A percentile compares a stretch with the other conserved stretches of the same genome.
Conservation (phyloP, 768 basidiomycete genomes). For the Phaffia australis region DNA sequence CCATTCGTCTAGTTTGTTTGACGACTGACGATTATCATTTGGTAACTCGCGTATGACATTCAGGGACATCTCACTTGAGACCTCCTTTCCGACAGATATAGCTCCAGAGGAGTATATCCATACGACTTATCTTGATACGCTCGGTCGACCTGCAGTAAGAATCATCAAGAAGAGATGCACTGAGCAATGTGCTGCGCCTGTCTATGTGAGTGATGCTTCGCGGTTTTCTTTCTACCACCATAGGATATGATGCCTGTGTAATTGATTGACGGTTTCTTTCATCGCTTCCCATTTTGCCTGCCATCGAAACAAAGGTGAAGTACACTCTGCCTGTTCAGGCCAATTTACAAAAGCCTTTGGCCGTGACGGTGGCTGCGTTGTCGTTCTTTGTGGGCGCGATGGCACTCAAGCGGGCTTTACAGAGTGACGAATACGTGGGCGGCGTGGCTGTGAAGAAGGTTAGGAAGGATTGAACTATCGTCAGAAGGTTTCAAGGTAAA, state of each 20-base stretch:
- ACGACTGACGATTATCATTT: constrained; percentile 20
- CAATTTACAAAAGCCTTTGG: constrained; percentile 76
- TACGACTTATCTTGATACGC: constrained; percentile 81
- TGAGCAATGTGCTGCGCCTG: constrained; percentile 59
- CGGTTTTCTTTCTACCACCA: constrained; percentile 5
- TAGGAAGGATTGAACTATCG: too few species aligned
- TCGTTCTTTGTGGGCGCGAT: constrained; percentile 48
- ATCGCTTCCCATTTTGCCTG: not conserved
- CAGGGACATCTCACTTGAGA: constrained; percentile 64
- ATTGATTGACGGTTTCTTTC: constrained; percentile 19
- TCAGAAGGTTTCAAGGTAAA: too few species aligned
- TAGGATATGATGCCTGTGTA: not conserved
- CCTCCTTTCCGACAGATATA: constrained; percentile 62
- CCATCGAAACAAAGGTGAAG: constrained; percentile 52
- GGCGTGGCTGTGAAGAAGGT: too few species aligned
- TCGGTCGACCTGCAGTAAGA: constrained; percentile 67
- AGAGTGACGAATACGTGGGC: too few species aligned
- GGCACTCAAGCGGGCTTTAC: too few species aligned
- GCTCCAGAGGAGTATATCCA: constrained; percentile 55
- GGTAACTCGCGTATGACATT: not conserved
- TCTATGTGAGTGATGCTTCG: constrained; percentile 56
- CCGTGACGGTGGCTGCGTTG: constrained; percentile 61
- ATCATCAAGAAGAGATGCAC: constrained; percentile 65
- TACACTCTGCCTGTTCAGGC: constrained; percentile 71
- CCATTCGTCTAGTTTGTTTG: constrained; percentile 22